Evolutionary conservation across 768 basidiomycete species (phyloP), one percentile per base, ranked within the genome.

Genomic region (Xanthoconium stramineum): DNA sequence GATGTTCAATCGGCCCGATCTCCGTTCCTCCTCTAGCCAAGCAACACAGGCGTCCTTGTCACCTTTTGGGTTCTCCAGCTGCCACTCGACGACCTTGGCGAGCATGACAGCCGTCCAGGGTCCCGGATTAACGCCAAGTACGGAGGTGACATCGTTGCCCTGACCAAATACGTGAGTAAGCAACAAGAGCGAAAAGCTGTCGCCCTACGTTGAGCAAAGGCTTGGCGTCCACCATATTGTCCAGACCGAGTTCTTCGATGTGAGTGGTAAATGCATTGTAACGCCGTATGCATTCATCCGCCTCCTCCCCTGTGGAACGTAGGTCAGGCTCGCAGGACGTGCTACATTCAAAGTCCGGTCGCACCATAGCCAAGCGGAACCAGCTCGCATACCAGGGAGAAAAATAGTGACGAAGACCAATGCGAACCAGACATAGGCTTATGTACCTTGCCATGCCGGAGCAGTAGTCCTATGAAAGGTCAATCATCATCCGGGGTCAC

Each of bases 1-100:
- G 8, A 72, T 42, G 3, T 66, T 57, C 62, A 87, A 65, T 39
- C 73, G 69, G n/a, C 82, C 83, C 28, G 77, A 74, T 9, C 62
- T 66, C 37, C 76, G 76, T 63, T 86, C 81, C n/a, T 72, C 69
- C 55, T 73, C 71, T 42, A 98, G 73, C 92, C 92, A 97, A 13
- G 68, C 68, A 30, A 76, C 67, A 66, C 93, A 94, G 5, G 84
- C 81, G 6, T 83, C 86, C 64, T 83, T 82, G 5, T 82, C 80
- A 1, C 78, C 80, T 3, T 76, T 64, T 0, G 94, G 91, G 67
- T 94, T 74, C 36, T 83, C 85, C 8, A 98, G 78, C 63, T 94
- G 93, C 95, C 94, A 98, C 57, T 86, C 82, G 19, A 92, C 65
- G 28, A 98, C 78, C 46, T 78, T 80, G n/a, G 78, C 74, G 19